Conservation (phyloP, 345 rosid species). For the Gossypium sturtianum region DNA sequence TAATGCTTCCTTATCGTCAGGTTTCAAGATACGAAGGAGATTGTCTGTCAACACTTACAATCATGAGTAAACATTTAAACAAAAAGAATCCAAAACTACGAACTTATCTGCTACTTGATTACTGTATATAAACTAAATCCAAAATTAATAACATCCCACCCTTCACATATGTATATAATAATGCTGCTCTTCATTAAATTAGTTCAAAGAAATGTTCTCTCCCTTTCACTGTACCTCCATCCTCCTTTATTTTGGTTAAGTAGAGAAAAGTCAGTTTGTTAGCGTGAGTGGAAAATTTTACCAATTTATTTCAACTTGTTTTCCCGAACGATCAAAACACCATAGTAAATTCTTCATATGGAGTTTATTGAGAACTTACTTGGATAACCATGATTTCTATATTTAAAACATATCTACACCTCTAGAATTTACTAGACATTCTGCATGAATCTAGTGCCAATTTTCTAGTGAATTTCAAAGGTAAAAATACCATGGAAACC, state of each 20-base stretch:
- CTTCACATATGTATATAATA: background rate
- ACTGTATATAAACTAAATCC: background rate
- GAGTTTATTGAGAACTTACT: background rate
- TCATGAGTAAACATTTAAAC: background rate
- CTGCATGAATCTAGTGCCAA: background rate
- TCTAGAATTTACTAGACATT: background rate
- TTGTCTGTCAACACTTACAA: slow-evolving; percentile 37
- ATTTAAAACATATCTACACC: background rate
- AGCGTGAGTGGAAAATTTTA: background rate
- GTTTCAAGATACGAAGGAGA: slow-evolving; percentile 32
- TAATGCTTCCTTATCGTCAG: slow-evolving; percentile 34
- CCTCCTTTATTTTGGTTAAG: background rate
- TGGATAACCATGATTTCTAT: background rate
- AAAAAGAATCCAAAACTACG: background rate
- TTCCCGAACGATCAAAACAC: background rate
- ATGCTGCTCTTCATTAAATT: background rate
- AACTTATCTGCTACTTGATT: background rate
- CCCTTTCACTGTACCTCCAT: background rate
- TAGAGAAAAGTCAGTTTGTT: background rate
- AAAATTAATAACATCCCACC: background rate
- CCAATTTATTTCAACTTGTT: background rate
- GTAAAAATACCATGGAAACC: no score
- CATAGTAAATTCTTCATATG: background rate
- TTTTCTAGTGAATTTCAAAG: background rate
- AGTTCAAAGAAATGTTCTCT: background rate